Conservation (phyloP, 1,284 basidiomycete species). For the Ceratobasidium sp. region DNA sequence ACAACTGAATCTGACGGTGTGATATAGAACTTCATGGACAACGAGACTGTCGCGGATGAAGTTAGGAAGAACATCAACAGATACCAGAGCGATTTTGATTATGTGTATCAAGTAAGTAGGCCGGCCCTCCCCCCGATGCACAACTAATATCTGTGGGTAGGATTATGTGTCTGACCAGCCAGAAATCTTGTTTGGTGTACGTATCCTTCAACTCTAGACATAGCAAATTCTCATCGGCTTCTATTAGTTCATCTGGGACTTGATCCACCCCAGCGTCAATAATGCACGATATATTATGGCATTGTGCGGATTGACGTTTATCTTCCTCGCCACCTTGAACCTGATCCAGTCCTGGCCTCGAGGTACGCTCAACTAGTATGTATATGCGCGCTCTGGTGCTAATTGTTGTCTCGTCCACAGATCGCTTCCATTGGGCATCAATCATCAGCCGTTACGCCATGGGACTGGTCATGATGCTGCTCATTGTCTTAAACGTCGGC, state of each 20-base stretch:
- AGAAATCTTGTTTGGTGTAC: too few relatives aligned
- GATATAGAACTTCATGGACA: conserved; percentile 27
- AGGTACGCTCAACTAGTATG: too few relatives aligned
- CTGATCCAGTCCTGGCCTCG: conserved; percentile 22
- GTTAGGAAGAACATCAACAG: neutral
- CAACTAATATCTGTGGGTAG: too few relatives aligned
- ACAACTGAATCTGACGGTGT: neutral
- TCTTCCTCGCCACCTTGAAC: neutral
- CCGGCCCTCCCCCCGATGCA: too few relatives aligned
- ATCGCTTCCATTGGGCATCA: conserved; percentile 34
- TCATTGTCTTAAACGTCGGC: conserved; percentile 31
- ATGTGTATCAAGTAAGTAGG: conserved; percentile 4
- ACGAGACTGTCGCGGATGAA: conserved; percentile 25
- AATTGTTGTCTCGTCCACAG: too few relatives aligned
- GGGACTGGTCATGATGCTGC: conserved; percentile 5
- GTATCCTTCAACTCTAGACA: neutral
- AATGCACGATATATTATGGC: conserved; percentile 26
- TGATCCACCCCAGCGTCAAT: neutral
- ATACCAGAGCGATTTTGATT: conserved; percentile 18
- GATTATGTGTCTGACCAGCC: too few relatives aligned
- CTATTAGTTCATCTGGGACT: neutral
- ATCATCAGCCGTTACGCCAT: conserved; percentile 27
- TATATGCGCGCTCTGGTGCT: neutral
- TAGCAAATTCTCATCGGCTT: neutral
- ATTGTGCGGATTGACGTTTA: conserved; percentile 3